Evolutionary conservation across 371 early-diverging fungal genomes (phyloP).

Genomic region (Phascolomyces articulosus): DNA sequence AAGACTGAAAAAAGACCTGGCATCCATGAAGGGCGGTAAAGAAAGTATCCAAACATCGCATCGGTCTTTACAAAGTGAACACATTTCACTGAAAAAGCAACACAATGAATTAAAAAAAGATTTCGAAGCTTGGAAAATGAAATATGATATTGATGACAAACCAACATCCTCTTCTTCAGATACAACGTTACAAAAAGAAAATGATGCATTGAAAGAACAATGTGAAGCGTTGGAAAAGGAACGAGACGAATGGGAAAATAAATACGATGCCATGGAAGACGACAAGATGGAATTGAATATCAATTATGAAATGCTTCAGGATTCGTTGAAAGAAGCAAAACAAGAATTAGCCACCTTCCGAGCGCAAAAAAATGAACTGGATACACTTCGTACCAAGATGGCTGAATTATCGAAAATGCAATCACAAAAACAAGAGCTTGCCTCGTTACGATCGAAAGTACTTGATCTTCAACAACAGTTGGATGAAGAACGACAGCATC

Average conservation of each 20-base stretch:
- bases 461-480: background rate
- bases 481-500: background rate
- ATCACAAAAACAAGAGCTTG: background rate
- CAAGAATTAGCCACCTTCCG: background rate
- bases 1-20: background rate
- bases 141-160: background rate
- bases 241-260: background rate
- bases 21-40: background rate
- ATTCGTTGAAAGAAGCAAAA: background rate
- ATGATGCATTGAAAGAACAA: background rate
- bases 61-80: background rate
- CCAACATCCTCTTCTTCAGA: background rate
- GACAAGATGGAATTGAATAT: background rate
- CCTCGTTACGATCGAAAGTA: background rate
- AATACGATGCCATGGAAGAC: background rate
- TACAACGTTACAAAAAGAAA: too few species aligned
- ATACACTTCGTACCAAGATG: too few species aligned
- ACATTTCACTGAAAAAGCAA: background rate
- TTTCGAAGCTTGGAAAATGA: background rate
- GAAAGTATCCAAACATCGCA: background rate
- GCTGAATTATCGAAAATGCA: too few species aligned
- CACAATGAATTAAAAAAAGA: background rate
- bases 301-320: background rate
- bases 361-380: too few species aligned
- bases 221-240: background rate